Evolutionary conservation across 1,139 yeast species (phyloP), one percentile per base, ranked within the genome.

Genomic region (Yamadazyma taylorii): DNA sequence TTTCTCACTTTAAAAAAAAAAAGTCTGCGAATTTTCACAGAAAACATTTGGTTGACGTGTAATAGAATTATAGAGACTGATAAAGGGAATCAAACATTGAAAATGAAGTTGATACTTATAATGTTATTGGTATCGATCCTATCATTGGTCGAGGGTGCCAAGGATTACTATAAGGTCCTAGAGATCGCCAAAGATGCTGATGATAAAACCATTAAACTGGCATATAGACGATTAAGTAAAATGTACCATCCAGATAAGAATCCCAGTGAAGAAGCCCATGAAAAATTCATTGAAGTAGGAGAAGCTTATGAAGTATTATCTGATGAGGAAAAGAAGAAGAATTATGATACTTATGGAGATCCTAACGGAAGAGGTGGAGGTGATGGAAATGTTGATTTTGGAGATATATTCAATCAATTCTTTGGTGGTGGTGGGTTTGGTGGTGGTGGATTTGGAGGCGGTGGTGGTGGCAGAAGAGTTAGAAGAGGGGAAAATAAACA

Each of bases 211-310:
- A 86, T 92, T 65, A 88, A 87, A 57, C 78, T 81, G 43, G 96
- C 97, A 0, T 92, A 90, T 60, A 67, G 96, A 49, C 78, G 79
- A 43, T 68, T 92, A 47, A 83, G 94, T 48, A 85, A 89, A 59
- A 87, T 86, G 55, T 89, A 78, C 60, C 98, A 92, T 56, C 98
- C 98, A 1, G 98, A 92, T 60, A 92, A 94, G 66, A 92, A 92
- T 55, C 84, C 72, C 4, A 79, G 83, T 47, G 92, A 86, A 16
- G 83, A 75, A 30, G 95, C 97, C 2, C 90, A 86, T 47, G 83
- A 84, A 40, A 83, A 78, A 61, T 92, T 89, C 60, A 82, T 92
- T 36, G 95, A 89, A 58, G 78, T 92, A 21, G 96, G 96, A 7
- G 95, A 85, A 51, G 97, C 97, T 0, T 92, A 92, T 58, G 97